phyloP scores from a whole-genome alignment of 139 green algal species.

The Dunaliella primolecta region DNA sequence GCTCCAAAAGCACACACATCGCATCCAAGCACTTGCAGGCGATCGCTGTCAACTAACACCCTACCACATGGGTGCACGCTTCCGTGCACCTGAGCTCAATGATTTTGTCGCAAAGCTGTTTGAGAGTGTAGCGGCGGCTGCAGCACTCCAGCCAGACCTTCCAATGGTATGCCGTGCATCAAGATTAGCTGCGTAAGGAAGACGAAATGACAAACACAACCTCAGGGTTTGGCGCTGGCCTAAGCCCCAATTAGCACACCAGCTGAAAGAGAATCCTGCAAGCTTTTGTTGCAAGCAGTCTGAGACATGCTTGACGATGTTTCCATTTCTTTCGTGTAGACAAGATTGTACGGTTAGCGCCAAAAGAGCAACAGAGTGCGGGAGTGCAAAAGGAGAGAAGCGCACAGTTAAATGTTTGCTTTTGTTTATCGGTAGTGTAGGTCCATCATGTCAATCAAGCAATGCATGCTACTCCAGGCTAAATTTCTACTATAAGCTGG shows the following conservation, averaged over 20 bases:
- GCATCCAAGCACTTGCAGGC: background rate
- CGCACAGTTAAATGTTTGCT: too few species aligned
- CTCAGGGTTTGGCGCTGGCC: background rate
- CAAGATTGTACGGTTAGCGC: too few species aligned
- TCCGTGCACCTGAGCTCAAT: background rate
- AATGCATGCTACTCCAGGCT: background rate
- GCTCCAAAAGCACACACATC: background rate
- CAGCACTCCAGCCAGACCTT: background rate
- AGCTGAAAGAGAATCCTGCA: background rate
- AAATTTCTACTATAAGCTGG: background rate
- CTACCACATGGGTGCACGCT: background rate
- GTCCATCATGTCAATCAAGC: background rate
- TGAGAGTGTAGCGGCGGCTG: background rate
- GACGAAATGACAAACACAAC: background rate
- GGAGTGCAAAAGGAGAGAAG: too few species aligned
- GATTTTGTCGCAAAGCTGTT: background rate
- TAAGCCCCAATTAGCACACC: background rate
- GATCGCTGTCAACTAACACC: background rate
- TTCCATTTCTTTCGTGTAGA: too few species aligned
- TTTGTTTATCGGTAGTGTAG: too few species aligned
- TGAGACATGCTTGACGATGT: background rate
- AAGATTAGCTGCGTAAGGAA: background rate
- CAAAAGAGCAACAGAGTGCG: too few species aligned
- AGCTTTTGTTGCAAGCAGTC: background rate
- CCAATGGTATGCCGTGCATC: background rate